Evolutionary conservation across 1,284 basidiomycete species (phyloP), one percentile per base, ranked within the genome.

Genomic region (Inonotus hispidus): DNA sequence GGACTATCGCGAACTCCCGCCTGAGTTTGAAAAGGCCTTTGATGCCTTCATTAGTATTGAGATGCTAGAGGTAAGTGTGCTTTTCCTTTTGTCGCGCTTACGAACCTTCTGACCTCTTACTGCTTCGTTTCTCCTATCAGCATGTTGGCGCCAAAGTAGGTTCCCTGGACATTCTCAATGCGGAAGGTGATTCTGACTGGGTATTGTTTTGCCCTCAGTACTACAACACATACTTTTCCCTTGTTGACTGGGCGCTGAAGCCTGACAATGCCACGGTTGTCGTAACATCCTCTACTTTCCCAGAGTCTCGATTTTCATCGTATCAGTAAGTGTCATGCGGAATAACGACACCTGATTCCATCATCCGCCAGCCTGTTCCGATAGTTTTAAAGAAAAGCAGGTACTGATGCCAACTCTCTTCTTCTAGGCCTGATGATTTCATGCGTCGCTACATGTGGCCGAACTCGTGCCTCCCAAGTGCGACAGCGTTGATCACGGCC

Each of bases 371-470:
- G 2, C 25, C 13, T 53, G n/a, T 45, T 56, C 41, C 50, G 50
- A 39, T n/a, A 1, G 19, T 16, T 54, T 38, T 32, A 16, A 52
- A 19, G 32, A 2, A 16, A 14, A 27, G n/a, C 23, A 21, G 46
- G 23, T 52, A 32, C 29, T 59, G 54, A 46, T 23, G 10, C 23
- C 29, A n/a, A 21, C 47, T 21, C 21, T 37, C 25, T 47, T 14
- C 53, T 25, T 68, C 45, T 67, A 76, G 68, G 63, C 66, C 72
- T 6, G 74, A 76, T 47, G 78, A 93, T 72, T 93, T 93, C 74
- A 93, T 93, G 82, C 83, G 89, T 56, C 88, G 88, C 67, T 95
- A 92, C 75, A 90, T 95, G 84, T 95, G 93, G 90, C 93, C 93
- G 2, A 94, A 95, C 67, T 92, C 90, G 1, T 92, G 89, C 72